Conservation (phyloP, 495 filamentous ascomycete species). For the Parathielavia appendiculata region DNA sequence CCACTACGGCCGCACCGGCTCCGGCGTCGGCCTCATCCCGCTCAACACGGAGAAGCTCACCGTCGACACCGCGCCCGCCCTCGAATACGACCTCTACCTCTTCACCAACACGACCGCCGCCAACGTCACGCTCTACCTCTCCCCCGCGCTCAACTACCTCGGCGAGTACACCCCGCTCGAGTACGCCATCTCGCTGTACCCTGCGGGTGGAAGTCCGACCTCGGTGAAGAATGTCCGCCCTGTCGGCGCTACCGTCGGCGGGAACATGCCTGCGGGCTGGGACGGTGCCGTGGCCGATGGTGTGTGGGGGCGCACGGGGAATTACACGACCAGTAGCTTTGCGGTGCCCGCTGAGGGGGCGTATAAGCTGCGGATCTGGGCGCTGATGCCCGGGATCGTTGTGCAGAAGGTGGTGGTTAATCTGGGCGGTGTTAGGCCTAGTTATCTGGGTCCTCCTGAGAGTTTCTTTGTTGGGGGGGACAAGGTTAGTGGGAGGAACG, state of each 20-base stretch:
- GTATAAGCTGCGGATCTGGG: slow-evolving; percentile 57
- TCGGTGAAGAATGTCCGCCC: slow-evolving; percentile 44
- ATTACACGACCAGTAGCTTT: slow-evolving; percentile 51
- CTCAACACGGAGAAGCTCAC: slow-evolving; percentile 46
- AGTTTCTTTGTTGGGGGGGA: slow-evolving; percentile 51
- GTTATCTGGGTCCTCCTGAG: slow-evolving; percentile 67
- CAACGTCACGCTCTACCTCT: slow-evolving; percentile 59
- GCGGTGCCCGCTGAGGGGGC: slow-evolving; percentile 43
- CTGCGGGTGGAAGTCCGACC: slow-evolving; percentile 19
- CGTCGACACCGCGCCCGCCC: slow-evolving; percentile 45
- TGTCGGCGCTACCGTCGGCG: slow-evolving; percentile 43
- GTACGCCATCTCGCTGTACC: slow-evolving; percentile 54
- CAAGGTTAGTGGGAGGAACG: slow-evolving; percentile 36
- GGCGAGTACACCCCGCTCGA: slow-evolving; percentile 54
- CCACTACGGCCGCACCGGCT: slow-evolving; percentile 53
- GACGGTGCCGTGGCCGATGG: slow-evolving; percentile 49
- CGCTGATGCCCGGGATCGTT: slow-evolving; percentile 59
- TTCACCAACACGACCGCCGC: slow-evolving; percentile 51
- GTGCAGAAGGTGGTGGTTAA: slow-evolving; percentile 65
- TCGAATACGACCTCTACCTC: slow-evolving; percentile 63
- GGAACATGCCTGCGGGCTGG: slow-evolving; percentile 55
- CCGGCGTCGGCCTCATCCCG: slow-evolving; percentile 54
- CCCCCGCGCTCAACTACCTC: slow-evolving; percentile 55
- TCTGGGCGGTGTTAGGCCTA: slow-evolving; percentile 59
- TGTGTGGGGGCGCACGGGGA: slow-evolving; percentile 51